Conservation (phyloP, 2,329 filamentous ascomycete genomes). For the Myriosclerotinia duriaeana region DNA sequence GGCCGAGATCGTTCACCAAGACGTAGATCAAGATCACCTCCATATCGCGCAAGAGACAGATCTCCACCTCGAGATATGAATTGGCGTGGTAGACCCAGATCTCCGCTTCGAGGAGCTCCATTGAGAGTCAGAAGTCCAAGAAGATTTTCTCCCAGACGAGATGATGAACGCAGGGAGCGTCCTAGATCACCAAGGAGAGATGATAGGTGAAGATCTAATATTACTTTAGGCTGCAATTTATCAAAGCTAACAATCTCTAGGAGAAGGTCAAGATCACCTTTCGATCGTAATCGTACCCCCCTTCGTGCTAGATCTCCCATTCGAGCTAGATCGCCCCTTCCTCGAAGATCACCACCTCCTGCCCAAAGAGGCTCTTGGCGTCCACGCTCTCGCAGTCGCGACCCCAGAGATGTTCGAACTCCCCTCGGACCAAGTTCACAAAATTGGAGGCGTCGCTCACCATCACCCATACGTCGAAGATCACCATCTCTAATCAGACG, state of each 20-base stretch:
- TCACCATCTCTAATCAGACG: constrained; percentile 22
- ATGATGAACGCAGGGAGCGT: constrained; percentile 44
- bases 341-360: constrained; percentile 39
- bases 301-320: constrained; percentile 31
- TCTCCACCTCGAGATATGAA: constrained; percentile 32
- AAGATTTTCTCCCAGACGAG: constrained; percentile 42
- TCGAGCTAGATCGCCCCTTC: constrained; percentile 39
- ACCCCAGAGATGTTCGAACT: constrained; percentile 50
- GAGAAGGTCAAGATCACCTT: constrained; percentile 41
- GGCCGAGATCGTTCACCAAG: constrained; percentile 37
- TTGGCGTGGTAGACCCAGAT: constrained; percentile 37
- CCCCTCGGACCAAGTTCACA: constrained; percentile 45
- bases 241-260: constrained; percentile 28
- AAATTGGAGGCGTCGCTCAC: constrained; percentile 54
- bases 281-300: constrained; percentile 37
- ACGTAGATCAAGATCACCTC: constrained; percentile 38
- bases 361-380: constrained; percentile 41
- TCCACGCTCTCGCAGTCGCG: constrained; percentile 53
- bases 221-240: neutral
- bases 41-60: constrained; percentile 36
- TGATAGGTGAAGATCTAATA: constrained; percentile 32
- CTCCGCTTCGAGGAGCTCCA: constrained; percentile 38
- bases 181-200: constrained; percentile 40
- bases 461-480: constrained; percentile 48
- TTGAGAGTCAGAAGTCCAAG: constrained; percentile 38